Evolutionary conservation across 1,284 basidiomycete genomes (phyloP), one percentile per base, ranked within the genome.

Genomic region (Leccinum insolens): DNA sequence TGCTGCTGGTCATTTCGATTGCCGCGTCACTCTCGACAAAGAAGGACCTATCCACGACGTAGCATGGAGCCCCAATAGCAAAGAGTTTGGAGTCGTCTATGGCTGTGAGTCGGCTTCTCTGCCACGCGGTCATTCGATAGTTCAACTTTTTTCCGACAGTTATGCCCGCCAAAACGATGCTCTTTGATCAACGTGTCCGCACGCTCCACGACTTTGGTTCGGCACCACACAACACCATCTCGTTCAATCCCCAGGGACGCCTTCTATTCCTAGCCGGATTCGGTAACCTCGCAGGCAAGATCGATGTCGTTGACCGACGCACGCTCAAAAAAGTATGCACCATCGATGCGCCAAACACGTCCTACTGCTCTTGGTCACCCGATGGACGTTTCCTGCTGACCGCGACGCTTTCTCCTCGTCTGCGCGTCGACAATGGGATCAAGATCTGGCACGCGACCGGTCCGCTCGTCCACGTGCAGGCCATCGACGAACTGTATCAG

Each of bases 11-110:
- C 93, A 94, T 73, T 99, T 96, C 73, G 96, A 99, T 79, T 96
- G 95, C 78, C 87, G 95, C 31, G 93, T 99, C 44, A 88, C 90
- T 4, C 85, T 99, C 52, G 96, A 99, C 83, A 98, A 98, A 83
- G 96, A 99, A 71, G 98, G 98, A 1, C 96, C 96, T 1, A 95
- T 99, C 72, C 96, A 98, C 76, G 97, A 99, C 78, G 98, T 98
- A 75, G 84, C 89, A 20, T 99, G 97, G 97, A 96, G 91, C 74
- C 96, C 97, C n/a, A 98, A 95, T 75, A 95, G 94, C 65, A 95
- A 96, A 78, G 97, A 99, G 80, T 99, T 99, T 76, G 90, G 91
- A 68, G 96, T 99, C 46, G 91, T 96, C 61, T 99, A 99, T 78
- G 96, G 97, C 73, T 99, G 94, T 95, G 75, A 80, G 94, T 87